A percentile compares a stretch with the other conserved stretches of the same genome.
phyloP scores from a whole-genome alignment of 129 eudicot genomes.

The Chrysanthemum makinoi region DNA sequence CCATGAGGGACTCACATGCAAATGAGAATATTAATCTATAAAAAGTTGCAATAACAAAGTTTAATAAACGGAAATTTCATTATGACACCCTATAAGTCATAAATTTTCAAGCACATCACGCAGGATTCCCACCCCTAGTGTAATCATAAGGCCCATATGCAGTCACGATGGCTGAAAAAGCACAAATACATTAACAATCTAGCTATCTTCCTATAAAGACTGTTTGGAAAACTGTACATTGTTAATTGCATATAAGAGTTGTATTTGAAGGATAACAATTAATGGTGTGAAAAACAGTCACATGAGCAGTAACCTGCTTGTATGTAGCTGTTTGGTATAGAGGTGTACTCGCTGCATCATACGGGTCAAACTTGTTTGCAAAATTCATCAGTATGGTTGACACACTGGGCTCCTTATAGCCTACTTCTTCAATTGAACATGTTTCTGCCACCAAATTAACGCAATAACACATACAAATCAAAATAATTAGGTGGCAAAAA shows the following conservation, averaged over 20 bases:
- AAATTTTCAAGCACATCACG: slow-evolving; percentile 87
- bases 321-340: slow-evolving; percentile 93
- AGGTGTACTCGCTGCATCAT: slow-evolving; percentile 75
- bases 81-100: not conserved
- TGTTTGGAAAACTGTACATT: not conserved
- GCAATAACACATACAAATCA: slow-evolving; percentile 17
- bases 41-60: not conserved
- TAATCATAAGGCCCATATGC: slow-evolving; percentile 87
- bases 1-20: slow-evolving; percentile 59
- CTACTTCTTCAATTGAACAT: slow-evolving; percentile 34
- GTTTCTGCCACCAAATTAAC: slow-evolving; percentile 15
- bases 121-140: slow-evolving; percentile 95
- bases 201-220: not conserved
- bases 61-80: not conserved
- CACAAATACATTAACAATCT: not conserved
- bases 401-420: slow-evolving; percentile 59
- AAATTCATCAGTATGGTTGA: slow-evolving; percentile 88
- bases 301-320: slow-evolving; percentile 51
- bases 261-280: not conserved
- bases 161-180: slow-evolving; percentile 64
- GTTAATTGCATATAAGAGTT: not conserved
- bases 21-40: not conserved
- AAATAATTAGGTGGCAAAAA: not conserved
- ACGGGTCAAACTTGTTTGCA: slow-evolving; percentile 79
- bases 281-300: not conserved